These are phyloP conservation scores for Termitomyces sp. DNA, from an alignment of 768 basidiomycete genomes.

Conservation along the genomic window DNA sequence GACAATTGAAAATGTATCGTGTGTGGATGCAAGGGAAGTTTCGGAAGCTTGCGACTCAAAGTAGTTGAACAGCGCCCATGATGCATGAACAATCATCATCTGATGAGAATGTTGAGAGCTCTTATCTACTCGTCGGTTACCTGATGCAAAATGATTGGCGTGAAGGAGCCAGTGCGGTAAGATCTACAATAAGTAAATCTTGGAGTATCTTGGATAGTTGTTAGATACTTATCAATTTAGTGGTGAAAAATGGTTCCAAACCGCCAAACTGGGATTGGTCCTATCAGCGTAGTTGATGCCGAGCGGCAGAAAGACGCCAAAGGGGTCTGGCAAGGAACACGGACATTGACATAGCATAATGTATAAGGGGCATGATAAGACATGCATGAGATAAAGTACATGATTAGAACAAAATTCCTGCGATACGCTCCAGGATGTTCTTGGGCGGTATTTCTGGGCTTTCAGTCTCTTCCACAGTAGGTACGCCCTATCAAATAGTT, in stretches of 20 bases:
- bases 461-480: conserved; percentile 67
- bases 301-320: too few species aligned
- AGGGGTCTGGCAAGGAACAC: too few species aligned
- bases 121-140: not conserved
- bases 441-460: conserved; percentile 41
- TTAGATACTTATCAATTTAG: too few species aligned
- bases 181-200: not conserved
- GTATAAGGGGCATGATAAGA: too few species aligned
- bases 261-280: too few species aligned
- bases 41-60: conserved; percentile 34
- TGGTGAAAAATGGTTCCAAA: not conserved
- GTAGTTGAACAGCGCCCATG: not conserved
- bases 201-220: not conserved
- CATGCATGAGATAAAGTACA: too few species aligned
- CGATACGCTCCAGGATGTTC: conserved; percentile 46
- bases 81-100: not conserved
- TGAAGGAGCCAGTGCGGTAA: not conserved
- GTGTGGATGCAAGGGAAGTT: conserved; percentile 94
- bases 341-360: too few species aligned
- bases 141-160: not conserved
- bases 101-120: not conserved
- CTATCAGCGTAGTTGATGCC: too few species aligned
- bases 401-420: conserved; percentile 45
- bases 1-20: conserved; percentile 95
- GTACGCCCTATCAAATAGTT: conserved; percentile 46